phyloP scores from a whole-genome alignment of 345 rosid species.

The Euclidium syriacum region DNA sequence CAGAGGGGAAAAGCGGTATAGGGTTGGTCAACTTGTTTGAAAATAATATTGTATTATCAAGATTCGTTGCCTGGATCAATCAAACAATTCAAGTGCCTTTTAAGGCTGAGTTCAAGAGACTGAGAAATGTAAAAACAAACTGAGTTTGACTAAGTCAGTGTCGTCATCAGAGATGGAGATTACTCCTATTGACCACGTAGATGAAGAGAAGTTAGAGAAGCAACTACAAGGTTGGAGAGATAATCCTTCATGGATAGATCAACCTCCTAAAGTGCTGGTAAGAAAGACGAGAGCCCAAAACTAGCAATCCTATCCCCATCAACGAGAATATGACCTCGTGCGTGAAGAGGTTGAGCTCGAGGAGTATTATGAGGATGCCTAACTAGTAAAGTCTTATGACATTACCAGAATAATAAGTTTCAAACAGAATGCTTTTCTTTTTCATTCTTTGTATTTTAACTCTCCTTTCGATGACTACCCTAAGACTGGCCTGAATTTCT shows the following conservation, averaged over 20 bases:
- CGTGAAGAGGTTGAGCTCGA: no score
- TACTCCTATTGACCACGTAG: neutral
- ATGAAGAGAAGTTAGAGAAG: conserved; percentile 43
- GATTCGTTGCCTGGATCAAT: conserved; percentile 12
- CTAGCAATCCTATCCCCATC: no score
- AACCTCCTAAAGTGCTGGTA: conserved; percentile 58
- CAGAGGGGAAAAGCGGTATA: conserved; percentile 12
- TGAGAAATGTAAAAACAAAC: conserved; percentile 26
- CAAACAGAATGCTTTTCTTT: no score
- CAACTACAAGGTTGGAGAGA: conserved; percentile 78
- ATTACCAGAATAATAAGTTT: no score
- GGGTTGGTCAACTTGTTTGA: neutral
- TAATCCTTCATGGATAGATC: conserved; percentile 68
- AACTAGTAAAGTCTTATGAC: no score
- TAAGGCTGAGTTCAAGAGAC: conserved; percentile 44
- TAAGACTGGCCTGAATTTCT: no score
- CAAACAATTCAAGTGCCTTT: conserved; percentile 29
- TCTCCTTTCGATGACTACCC: no score
- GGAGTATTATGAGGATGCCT: no score
- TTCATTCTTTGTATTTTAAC: no score
- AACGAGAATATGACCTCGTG: no score
- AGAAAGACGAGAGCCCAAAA: neutral
- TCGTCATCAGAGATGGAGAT: conserved; percentile 12
- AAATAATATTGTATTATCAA: conserved; percentile 1
- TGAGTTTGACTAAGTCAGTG: conserved; percentile 6